Evolutionary conservation across 371 early-diverging fungal species (phyloP).

Genomic region (Apophysomyces trapeziformis): DNA sequence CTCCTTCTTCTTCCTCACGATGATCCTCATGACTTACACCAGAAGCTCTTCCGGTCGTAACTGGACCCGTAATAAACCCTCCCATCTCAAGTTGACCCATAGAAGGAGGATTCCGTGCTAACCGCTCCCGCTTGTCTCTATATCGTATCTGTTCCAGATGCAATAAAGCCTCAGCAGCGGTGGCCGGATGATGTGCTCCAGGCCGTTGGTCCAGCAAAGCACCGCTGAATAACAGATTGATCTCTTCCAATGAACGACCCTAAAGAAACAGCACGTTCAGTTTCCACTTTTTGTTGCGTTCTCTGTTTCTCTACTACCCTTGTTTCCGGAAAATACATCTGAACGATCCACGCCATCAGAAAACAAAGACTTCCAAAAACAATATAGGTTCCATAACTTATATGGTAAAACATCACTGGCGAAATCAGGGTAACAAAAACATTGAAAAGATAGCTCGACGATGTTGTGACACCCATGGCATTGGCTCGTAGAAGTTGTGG

Average conservation of each 20-base stretch:
- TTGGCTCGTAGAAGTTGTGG: conserved; percentile 74
- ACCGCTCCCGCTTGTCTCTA: conserved; percentile 19
- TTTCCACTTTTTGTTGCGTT: no score
- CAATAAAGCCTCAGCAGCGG: conserved; percentile 45
- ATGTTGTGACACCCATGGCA: conserved; percentile 81
- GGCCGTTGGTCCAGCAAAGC: conserved; percentile 45
- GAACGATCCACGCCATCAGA: conserved; percentile 61
- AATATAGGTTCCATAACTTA: conserved; percentile 62
- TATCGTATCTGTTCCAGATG: conserved; percentile 21
- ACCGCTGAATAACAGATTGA: conserved; percentile 53
- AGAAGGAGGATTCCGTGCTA: conserved; percentile 15
- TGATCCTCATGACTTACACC: not conserved
- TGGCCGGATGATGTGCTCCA: conserved; percentile 55
- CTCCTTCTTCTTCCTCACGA: not conserved
- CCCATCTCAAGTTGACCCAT: not conserved
- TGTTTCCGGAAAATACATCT: conserved; percentile 82
- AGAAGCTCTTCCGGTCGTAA: not conserved
- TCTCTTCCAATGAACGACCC: conserved; percentile 50
- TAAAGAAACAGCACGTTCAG: conserved; percentile 1
- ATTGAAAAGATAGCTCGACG: conserved; percentile 83
- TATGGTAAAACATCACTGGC: conserved; percentile 62
- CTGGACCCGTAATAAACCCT: not conserved
- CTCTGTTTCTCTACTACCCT: conserved; percentile 24
- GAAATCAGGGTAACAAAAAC: conserved; percentile 60
- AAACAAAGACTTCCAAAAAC: conserved; percentile 66